Conservation (phyloP, 495 filamentous ascomycete genomes). For the Acidomyces sp. region DNA sequence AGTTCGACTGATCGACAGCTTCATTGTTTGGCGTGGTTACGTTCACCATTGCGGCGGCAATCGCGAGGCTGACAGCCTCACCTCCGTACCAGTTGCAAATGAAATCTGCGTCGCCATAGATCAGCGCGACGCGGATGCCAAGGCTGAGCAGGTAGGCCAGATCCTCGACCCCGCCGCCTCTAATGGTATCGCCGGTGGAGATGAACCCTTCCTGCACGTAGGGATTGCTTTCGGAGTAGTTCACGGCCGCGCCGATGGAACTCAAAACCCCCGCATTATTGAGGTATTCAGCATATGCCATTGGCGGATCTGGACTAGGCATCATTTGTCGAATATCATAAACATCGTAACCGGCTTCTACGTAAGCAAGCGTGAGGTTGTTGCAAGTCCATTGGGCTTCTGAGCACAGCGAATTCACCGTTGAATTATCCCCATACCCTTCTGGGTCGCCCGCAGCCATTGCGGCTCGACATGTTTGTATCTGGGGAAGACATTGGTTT, state of each 20-base stretch:
- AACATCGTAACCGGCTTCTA: conserved; percentile 8
- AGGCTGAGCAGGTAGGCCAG: conserved; percentile 23
- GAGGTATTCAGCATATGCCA: conserved; percentile 27
- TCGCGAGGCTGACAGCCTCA: conserved; percentile 26
- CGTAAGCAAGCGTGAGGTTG: no score
- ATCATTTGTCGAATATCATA: conserved; percentile 26
- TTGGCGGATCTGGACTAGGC: conserved; percentile 22
- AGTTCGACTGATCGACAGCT: no score
- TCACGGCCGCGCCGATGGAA: conserved; percentile 27
- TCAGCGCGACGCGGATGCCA: conserved; percentile 26
- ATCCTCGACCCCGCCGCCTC: conserved; percentile 21
- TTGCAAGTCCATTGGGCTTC: conserved; percentile 19
- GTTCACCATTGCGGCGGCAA: no score
- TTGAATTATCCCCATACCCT: conserved; percentile 22
- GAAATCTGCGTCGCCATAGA: conserved; percentile 30
- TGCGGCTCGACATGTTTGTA: conserved; percentile 20
- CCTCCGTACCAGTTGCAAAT: conserved; percentile 32
- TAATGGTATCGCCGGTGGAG: conserved; percentile 24
- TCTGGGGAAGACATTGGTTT: conserved; percentile 19
- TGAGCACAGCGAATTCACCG: conserved; percentile 21
- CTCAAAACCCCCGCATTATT: conserved; percentile 25
- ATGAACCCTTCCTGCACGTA: conserved; percentile 20
- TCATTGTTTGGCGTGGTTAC: no score
- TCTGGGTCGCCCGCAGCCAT: conserved; percentile 21
- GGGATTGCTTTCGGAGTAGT: conserved; percentile 24